phyloP scores from a whole-genome alignment of 169 alveolate species.

The Plasmodium fragile region DNA sequence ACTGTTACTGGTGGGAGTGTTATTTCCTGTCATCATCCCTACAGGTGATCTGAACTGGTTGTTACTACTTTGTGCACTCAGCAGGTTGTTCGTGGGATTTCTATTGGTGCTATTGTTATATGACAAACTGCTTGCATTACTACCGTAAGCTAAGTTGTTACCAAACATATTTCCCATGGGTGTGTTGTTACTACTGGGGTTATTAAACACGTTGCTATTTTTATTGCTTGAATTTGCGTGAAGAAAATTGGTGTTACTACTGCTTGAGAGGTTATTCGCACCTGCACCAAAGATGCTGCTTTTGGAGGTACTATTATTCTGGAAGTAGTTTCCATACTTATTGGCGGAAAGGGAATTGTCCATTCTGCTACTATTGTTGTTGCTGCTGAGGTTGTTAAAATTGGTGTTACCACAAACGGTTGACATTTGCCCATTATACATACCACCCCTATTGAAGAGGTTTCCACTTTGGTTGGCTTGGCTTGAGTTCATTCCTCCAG shows the following conservation, averaged over 20 bases:
- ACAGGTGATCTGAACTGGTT: neutral
- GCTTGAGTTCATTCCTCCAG: neutral
- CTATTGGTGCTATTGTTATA: neutral
- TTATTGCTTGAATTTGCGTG: neutral
- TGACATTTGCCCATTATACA: neutral
- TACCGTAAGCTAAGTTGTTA: neutral
- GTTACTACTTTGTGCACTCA: neutral
- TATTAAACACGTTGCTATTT: slow-evolving; percentile 14
- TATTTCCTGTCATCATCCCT: neutral
- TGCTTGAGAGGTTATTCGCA: slow-evolving; percentile 3
- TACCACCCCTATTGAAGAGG: slow-evolving; percentile 10
- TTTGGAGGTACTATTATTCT: neutral
- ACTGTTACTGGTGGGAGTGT: neutral
- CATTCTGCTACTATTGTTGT: neutral
- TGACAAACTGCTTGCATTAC: neutral
- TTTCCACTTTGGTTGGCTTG: neutral
- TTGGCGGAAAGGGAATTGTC: slow-evolving; percentile 9
- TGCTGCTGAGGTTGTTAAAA: neutral
- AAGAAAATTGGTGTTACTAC: neutral
- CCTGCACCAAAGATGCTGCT: neutral
- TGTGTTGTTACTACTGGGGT: neutral
- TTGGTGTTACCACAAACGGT: neutral
- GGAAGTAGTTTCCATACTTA: neutral
- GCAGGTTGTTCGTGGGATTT: neutral
- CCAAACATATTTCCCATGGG: slow-evolving; percentile 4